Conservation (phyloP, 2,329 filamentous ascomycete species). For the Colletotrichum viniferum region DNA sequence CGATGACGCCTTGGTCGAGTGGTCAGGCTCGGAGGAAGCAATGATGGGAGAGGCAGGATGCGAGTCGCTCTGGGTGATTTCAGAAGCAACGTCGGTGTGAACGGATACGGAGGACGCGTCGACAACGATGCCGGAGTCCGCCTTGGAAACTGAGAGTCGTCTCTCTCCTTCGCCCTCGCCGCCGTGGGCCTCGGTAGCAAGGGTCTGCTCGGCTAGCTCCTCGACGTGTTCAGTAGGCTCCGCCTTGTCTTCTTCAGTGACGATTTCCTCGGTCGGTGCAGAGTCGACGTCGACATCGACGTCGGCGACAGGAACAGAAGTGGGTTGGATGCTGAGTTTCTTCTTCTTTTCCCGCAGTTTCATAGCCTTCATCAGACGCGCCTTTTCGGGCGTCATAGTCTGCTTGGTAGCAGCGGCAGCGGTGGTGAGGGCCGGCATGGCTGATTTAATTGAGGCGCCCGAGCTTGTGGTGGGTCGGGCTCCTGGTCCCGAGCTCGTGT, state of each 20-base stretch:
- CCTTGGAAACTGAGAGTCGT: constrained; percentile 45
- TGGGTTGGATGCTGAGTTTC: constrained; percentile 40
- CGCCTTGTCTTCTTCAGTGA: constrained; percentile 14
- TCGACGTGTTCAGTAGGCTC: constrained; percentile 22
- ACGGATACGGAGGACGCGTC: constrained; percentile 46
- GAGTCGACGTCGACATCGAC: constrained; percentile 22
- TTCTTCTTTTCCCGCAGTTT: constrained; percentile 85
- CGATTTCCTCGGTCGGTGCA: constrained; percentile 23
- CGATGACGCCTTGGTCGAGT: constrained; percentile 68
- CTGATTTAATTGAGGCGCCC: constrained; percentile 45
- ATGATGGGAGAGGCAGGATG: constrained; percentile 61
- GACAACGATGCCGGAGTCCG: constrained; percentile 61
- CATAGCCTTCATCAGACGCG: constrained; percentile 91
- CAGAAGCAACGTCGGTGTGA: constrained; percentile 50
- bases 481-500: constrained; percentile 31
- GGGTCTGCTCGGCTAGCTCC: constrained; percentile 25
- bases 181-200: constrained; percentile 27
- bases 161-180: constrained; percentile 30
- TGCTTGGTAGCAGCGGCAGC: constrained; percentile 48
- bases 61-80: constrained; percentile 58
- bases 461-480: constrained; percentile 49
- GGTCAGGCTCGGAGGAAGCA: constrained; percentile 57
- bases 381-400: constrained; percentile 84
- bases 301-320: constrained; percentile 29
- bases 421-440: constrained; percentile 30